phyloP scores from a whole-genome alignment of 192 early-diverging fungal species.

The Chytriomyces sp. region DNA sequence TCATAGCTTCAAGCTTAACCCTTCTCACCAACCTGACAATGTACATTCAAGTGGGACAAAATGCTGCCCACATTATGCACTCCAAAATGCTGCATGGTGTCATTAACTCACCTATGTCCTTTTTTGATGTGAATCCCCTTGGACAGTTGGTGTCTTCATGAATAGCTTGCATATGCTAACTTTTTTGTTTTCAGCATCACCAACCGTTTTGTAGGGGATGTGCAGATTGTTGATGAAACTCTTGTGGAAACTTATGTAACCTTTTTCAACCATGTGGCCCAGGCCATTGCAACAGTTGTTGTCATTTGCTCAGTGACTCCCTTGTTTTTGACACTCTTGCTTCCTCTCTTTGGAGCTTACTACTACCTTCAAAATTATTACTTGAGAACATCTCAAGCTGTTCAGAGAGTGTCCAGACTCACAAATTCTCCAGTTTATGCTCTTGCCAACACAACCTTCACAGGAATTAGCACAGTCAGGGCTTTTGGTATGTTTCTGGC shows the following conservation, averaged over 20 bases:
- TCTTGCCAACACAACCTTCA: constrained; percentile 69
- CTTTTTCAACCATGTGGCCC: constrained; percentile 23
- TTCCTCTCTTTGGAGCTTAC: constrained; percentile 68
- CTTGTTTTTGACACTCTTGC: constrained; percentile 64
- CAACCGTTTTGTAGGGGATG: constrained; percentile 82
- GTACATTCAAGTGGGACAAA: constrained; percentile 21
- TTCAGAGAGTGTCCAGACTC: constrained; percentile 76
- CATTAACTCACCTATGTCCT: constrained; percentile 53
- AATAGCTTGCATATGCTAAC: neutral
- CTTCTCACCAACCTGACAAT: constrained; percentile 18
- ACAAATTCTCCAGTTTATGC: constrained; percentile 75
- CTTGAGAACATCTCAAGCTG: constrained; percentile 63
- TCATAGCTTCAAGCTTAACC: constrained; percentile 16
- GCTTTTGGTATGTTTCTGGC: too few relatives aligned
- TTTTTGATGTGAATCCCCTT: constrained; percentile 58
- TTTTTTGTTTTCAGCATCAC: constrained; percentile 52
- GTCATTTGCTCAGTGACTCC: constrained; percentile 59
- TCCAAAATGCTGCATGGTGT: constrained; percentile 30
- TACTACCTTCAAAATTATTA: constrained; percentile 57
- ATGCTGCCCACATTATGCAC: constrained; percentile 31
- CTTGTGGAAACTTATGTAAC: constrained; percentile 31
- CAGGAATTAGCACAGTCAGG: constrained; percentile 24
- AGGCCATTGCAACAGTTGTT: constrained; percentile 56
- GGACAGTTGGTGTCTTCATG: constrained; percentile 41
- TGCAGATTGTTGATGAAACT: constrained; percentile 63